Evolutionary conservation across 1,284 basidiomycete genomes (phyloP).

Genomic region (Puccinia hordei): DNA sequence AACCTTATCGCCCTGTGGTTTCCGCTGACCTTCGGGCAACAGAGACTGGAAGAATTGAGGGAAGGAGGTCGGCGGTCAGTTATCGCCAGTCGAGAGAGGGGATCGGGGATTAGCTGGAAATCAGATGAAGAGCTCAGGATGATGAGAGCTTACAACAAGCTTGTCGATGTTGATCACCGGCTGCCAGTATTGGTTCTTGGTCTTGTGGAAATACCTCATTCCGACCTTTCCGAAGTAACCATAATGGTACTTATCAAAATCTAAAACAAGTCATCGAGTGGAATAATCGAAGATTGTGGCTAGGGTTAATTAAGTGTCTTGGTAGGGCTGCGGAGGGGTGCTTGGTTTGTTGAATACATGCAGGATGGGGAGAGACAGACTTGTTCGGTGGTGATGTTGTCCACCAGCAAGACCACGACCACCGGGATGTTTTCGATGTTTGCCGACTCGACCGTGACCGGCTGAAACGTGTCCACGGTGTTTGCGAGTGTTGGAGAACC

Average conservation of each 20-base stretch:
- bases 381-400: constrained; percentile 92
- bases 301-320: too few species aligned
- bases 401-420: constrained; percentile 99
- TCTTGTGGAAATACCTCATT: constrained; percentile 98
- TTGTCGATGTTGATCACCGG: constrained; percentile 98
- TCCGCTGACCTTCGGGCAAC: constrained; percentile 54
- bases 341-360: not conserved
- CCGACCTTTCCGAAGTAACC: constrained; percentile 94
- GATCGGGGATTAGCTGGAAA: constrained; percentile 58
- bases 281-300: constrained; percentile 55
- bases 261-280: constrained; percentile 57
- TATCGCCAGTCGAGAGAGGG: constrained; percentile 56
- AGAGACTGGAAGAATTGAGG: constrained; percentile 63
- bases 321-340: too few species aligned
- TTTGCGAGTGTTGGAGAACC: constrained; percentile 93
- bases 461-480: constrained; percentile 98
- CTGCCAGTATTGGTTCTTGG: constrained; percentile 84
- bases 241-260: constrained; percentile 71
- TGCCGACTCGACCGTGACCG: constrained; percentile 98
- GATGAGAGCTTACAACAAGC: constrained; percentile 60
- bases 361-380: constrained; percentile 47
- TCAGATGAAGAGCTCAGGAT: not conserved
- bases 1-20: constrained; percentile 70
- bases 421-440: constrained; percentile 99
- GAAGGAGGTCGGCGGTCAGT: constrained; percentile 68